Conservation (phyloP, 2,329 filamentous ascomycete species). For the Colletotrichum sp. region DNA sequence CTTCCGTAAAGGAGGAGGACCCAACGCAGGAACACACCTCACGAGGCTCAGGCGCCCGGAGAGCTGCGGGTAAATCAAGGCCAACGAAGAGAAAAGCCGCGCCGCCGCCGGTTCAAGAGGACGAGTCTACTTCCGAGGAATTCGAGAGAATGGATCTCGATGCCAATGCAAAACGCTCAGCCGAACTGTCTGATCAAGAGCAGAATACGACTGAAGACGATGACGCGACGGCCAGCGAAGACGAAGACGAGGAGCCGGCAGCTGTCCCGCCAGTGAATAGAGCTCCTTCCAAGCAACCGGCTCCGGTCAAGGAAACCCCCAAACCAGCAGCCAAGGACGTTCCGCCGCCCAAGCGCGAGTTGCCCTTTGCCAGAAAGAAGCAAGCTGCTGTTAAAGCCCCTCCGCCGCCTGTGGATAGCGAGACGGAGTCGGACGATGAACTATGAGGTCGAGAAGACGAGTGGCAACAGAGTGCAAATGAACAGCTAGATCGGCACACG, state of each 20-base stretch:
- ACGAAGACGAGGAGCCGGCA: conserved; percentile 40
- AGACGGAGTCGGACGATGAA: conserved; percentile 64
- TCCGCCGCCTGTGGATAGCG: conserved; percentile 40
- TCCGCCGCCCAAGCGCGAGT: conserved; percentile 42
- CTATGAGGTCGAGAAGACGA: conserved; percentile 36
- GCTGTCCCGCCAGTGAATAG: conserved; percentile 25
- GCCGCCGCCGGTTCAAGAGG: conserved; percentile 35
- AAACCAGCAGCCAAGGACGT: background rate
- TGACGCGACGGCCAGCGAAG: conserved; percentile 47
- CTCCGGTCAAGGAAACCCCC: background rate
- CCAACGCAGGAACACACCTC: conserved; percentile 26
- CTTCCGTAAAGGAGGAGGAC: conserved; percentile 43
- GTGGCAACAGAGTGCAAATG: background rate
- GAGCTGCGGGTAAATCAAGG: conserved; percentile 42
- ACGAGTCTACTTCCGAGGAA: conserved; percentile 47
- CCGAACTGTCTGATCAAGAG: conserved; percentile 37
- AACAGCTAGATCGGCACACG: background rate
- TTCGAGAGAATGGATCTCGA: conserved; percentile 59
- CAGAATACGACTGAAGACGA: conserved; percentile 42
- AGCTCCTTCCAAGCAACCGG: background rate
- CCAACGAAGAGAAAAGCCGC: conserved; percentile 55
- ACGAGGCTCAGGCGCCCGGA: conserved; percentile 25
- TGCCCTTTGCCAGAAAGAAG: conserved; percentile 51
- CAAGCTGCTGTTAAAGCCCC: conserved; percentile 25
- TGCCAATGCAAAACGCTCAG: conserved; percentile 23